These are phyloP conservation scores for Termitomyces sp. DNA, from an alignment of 768 basidiomycete species.

Conservation along the genomic window DNA sequence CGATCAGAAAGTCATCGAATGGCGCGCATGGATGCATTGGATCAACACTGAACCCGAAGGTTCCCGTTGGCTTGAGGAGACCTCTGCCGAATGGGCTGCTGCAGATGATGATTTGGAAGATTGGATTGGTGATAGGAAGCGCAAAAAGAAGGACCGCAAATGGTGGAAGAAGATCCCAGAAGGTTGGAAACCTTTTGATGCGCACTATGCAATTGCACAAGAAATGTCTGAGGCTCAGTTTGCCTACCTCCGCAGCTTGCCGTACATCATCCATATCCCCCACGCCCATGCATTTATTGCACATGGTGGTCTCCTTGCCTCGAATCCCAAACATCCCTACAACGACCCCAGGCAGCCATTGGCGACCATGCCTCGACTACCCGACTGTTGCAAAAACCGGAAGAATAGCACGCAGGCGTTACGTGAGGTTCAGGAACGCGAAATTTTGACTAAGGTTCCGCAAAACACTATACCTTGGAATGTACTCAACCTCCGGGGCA, in stretches of 20 bases:
- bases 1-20: constrained; percentile 87
- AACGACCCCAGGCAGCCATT: constrained; percentile 63
- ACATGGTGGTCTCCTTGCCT: constrained; percentile 79
- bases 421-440: constrained; percentile 59
- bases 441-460: constrained; percentile 60
- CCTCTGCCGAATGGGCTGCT: constrained; percentile 40
- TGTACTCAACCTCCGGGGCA: constrained; percentile 64
- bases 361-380: constrained; percentile 46
- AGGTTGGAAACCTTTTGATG: constrained; percentile 70
- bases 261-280: constrained; percentile 70
- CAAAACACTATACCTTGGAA: constrained; percentile 80
- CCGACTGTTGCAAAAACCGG: constrained; percentile 13
- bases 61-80: constrained; percentile 46
- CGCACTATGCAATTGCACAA: constrained; percentile 73
- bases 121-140: constrained; percentile 31
- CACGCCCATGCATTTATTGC: constrained; percentile 71
- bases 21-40: constrained; percentile 86
- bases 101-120: constrained; percentile 24
- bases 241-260: constrained; percentile 69
- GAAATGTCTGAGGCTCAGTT: constrained; percentile 58
- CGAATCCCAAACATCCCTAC: constrained; percentile 51
- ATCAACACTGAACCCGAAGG: constrained; percentile 44
- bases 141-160: constrained; percentile 19
- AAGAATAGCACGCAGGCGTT: constrained; percentile 27
- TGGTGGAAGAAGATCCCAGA: constrained; percentile 53